These are phyloP conservation scores for Podospora tetraspora DNA, from an alignment of 495 filamentous ascomycete species.

Conservation along the genomic window DNA sequence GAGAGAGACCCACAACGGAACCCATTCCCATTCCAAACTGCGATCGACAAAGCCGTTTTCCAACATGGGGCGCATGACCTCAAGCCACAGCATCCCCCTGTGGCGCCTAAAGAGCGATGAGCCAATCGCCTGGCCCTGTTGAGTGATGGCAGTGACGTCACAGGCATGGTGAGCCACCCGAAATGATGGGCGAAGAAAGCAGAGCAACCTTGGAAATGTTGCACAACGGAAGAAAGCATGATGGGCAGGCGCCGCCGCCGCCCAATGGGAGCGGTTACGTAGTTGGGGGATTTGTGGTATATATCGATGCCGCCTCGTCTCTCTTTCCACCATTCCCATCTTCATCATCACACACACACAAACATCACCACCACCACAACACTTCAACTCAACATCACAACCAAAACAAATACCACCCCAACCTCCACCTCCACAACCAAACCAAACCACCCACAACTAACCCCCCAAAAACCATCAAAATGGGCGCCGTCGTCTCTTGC, in stretches of 20 bases:
- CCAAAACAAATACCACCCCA: conserved; percentile 1
- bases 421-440: neutral
- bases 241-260: neutral
- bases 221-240: neutral
- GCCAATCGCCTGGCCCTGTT: neutral
- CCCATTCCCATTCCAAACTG: too few relatives aligned
- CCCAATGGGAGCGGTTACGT: neutral
- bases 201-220: neutral
- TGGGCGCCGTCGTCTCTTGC: conserved; percentile 95
- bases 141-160: neutral
- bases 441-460: conserved; percentile 18
- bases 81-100: neutral
- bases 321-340: neutral
- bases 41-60: neutral
- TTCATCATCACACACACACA: conserved; percentile 8
- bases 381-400: conserved; percentile 5
- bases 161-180: neutral
- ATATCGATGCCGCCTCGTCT: neutral
- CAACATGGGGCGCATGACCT: neutral
- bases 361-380: neutral
- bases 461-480: conserved; percentile 47
- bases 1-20: neutral
- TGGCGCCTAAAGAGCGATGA: neutral
- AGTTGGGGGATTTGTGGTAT: neutral
- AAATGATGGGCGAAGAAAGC: neutral